These are phyloP conservation scores for Neofusicoccum parvum DNA, from an alignment of 2,329 filamentous ascomycete species.

Conservation along the genomic window DNA sequence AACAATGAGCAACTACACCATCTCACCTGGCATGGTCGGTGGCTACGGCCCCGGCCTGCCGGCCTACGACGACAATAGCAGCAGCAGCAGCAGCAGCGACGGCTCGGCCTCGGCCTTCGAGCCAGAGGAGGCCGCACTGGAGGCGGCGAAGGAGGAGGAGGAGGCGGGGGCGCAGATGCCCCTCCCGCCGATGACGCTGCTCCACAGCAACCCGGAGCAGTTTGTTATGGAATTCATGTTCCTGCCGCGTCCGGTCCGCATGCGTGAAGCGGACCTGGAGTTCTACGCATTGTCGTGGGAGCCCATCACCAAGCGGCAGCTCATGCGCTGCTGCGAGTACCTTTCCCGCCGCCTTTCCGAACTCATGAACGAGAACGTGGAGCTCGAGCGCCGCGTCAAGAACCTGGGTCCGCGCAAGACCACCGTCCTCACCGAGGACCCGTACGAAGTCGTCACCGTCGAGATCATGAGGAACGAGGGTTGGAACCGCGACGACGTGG, in stretches of 20 bases:
- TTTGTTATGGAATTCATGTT: constrained; percentile 10
- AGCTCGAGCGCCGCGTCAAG: constrained; percentile 11
- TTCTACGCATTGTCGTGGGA: background rate
- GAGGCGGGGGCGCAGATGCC: background rate
- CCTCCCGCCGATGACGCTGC: background rate
- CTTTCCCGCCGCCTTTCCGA: background rate
- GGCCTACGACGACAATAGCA: constrained; percentile 29
- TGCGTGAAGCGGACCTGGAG: background rate
- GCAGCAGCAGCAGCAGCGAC: constrained; percentile 26
- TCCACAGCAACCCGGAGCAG: background rate
- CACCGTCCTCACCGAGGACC: background rate
- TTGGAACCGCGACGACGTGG: constrained; percentile 8
- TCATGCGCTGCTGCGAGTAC: background rate
- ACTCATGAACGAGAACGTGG: constrained; percentile 12
- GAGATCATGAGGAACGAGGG: background rate
- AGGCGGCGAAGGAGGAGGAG: background rate
- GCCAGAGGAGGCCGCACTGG: constrained; percentile 22
- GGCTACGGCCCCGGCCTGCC: background rate
- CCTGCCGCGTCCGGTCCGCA: background rate
- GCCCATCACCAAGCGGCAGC: background rate
- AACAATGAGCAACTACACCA: background rate
- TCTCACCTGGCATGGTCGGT: background rate
- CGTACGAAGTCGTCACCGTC: background rate
- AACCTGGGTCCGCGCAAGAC: constrained; percentile 7
- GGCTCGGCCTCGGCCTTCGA: constrained; percentile 32